phyloP scores from a whole-genome alignment of 306 rosid genomes.

The Betula pendula region DNA sequence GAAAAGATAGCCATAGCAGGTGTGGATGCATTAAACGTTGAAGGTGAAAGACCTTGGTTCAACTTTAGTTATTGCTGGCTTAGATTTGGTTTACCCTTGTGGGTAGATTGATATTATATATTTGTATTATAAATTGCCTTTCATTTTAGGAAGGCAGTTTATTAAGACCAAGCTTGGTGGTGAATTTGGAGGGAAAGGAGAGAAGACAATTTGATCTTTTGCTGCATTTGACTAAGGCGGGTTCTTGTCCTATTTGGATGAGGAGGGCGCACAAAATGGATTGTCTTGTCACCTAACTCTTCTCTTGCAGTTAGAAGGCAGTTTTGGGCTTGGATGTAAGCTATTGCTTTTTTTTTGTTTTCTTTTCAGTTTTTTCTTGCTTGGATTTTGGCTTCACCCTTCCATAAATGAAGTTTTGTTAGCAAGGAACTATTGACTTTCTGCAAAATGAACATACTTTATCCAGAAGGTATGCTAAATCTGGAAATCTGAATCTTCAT shows the following conservation, averaged over 20 bases:
- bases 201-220: too few species aligned
- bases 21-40: too few species aligned
- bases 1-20: too few species aligned
- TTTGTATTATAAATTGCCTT: too few species aligned
- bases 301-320: background rate
- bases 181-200: too few species aligned
- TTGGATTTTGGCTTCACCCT: background rate
- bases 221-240: background rate
- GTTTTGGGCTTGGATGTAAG: background rate
- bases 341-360: background rate
- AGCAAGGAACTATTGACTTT: background rate
- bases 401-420: too few species aligned
- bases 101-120: too few species aligned
- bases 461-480: background rate
- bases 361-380: background rate
- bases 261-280: background rate
- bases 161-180: too few species aligned
- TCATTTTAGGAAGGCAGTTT: too few species aligned
- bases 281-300: background rate
- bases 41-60: too few species aligned
- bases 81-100: too few species aligned
- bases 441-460: background rate
- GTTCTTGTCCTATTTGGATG: background rate
- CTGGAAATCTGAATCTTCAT: background rate
- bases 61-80: too few species aligned